Conservation (phyloP, 2,329 filamentous ascomycete genomes). For the Teratosphaeria gauchensis region DNA sequence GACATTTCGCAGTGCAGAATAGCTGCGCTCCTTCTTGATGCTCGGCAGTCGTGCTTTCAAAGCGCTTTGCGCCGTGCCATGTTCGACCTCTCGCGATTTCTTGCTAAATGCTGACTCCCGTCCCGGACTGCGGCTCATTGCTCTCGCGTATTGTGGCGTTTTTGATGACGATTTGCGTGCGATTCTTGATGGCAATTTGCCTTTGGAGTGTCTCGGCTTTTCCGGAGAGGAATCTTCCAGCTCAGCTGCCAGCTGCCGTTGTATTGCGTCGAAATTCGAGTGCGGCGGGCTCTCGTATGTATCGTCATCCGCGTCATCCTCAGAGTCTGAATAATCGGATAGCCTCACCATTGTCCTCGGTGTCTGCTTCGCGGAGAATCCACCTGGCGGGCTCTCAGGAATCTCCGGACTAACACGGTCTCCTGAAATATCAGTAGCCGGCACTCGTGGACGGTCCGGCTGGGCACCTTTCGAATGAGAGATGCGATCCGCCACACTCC, state of each 20-base stretch:
- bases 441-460: background rate
- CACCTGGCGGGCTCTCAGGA: background rate
- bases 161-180: background rate
- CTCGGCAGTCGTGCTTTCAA: constrained; percentile 11
- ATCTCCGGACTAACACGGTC: background rate
- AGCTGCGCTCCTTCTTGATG: constrained; percentile 18
- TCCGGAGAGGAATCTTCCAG: background rate
- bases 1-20: constrained; percentile 19
- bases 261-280: background rate
- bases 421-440: background rate
- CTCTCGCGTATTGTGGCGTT: background rate
- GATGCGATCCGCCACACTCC: background rate
- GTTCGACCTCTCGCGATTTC: background rate
- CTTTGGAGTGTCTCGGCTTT: background rate
- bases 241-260: background rate
- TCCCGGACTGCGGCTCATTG: background rate
- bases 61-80: background rate
- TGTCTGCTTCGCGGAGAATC: background rate
- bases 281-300: background rate
- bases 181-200: background rate
- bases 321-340: background rate
- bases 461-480: background rate
- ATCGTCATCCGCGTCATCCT: background rate
- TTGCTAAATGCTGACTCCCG: background rate
- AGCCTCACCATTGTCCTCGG: background rate